These are phyloP conservation scores for Wickerhamomyces alni DNA, from an alignment of 805 yeast species.

Conservation along the genomic window DNA sequence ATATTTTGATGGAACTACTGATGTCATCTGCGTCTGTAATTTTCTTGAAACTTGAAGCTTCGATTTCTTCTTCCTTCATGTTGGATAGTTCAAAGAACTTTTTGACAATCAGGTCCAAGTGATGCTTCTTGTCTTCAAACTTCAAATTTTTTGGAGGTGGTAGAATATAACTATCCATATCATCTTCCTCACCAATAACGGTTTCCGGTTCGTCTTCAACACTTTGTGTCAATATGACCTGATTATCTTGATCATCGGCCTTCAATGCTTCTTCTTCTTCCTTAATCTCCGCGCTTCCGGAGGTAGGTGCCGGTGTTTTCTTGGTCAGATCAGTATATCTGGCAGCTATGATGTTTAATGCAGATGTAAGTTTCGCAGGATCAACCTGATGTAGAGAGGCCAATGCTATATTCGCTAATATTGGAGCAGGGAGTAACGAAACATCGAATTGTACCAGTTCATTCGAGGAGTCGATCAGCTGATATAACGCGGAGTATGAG, in stretches of 20 bases:
- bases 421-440: conserved; percentile 55
- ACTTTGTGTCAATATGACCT: conserved; percentile 6
- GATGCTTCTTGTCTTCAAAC: conserved; percentile 49
- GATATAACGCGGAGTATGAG: conserved; percentile 60
- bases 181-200: conserved; percentile 30
- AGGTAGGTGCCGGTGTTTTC: conserved; percentile 12
- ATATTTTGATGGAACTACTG: conserved; percentile 20
- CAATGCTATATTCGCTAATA: conserved; percentile 58
- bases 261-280: conserved; percentile 21
- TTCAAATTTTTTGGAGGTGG: conserved; percentile 55
- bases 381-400: conserved; percentile 57
- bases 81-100: conserved; percentile 49
- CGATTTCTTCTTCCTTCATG: conserved; percentile 15
- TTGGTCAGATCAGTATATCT: conserved; percentile 49
- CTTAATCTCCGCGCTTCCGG: conserved; percentile 25
- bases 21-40: conserved; percentile 15
- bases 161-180: conserved; percentile 31
- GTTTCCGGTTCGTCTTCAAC: conserved; percentile 21
- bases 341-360: conserved; percentile 61
- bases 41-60: conserved; percentile 14
- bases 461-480: conserved; percentile 55
- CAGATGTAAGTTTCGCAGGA: conserved; percentile 49
- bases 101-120: conserved; percentile 49
- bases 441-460: conserved; percentile 67
- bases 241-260: conserved; percentile 22